These are phyloP conservation scores for Passiflora organensis DNA, from an alignment of 345 rosid genomes.

Conservation along the genomic window DNA sequence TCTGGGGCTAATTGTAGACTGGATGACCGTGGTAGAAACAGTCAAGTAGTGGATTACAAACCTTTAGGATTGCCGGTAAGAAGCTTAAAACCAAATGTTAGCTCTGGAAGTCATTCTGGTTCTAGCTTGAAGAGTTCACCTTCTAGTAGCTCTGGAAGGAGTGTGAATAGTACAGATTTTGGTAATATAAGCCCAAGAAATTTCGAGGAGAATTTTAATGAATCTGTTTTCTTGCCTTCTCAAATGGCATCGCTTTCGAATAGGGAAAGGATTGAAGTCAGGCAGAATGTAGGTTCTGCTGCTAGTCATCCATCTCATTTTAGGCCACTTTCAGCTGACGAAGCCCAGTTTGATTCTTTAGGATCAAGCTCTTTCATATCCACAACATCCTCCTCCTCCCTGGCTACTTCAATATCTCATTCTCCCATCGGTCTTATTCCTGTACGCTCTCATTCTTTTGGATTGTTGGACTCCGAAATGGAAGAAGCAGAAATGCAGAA, in stretches of 20 bases:
- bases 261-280: constrained; percentile 37
- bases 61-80: constrained; percentile 78
- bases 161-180: constrained; percentile 18
- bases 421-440: constrained; percentile 40
- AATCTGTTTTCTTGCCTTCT: constrained; percentile 29
- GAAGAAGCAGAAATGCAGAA: constrained; percentile 38
- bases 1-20: constrained; percentile 45
- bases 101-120: constrained; percentile 34
- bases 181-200: constrained; percentile 27
- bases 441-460: constrained; percentile 35
- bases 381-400: constrained; percentile 36
- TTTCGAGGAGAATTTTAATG: constrained; percentile 34
- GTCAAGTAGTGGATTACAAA: constrained; percentile 20
- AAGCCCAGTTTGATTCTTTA: constrained; percentile 38
- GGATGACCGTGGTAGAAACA: constrained; percentile 24
- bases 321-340: constrained; percentile 61
- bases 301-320: constrained; percentile 30
- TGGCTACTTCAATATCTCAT: constrained; percentile 33
- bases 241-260: constrained; percentile 38
- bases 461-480: constrained; percentile 30
- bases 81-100: constrained; percentile 48
- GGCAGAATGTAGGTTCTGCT: constrained; percentile 18
- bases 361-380: constrained; percentile 46
- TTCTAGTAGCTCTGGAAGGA: constrained; percentile 18
- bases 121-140: constrained; percentile 18